Percentiles rank a stretch among this genome's conserved stretches.
phyloP scores from a whole-genome alignment of 768 basidiomycete species.

The Lactarius quietus region DNA sequence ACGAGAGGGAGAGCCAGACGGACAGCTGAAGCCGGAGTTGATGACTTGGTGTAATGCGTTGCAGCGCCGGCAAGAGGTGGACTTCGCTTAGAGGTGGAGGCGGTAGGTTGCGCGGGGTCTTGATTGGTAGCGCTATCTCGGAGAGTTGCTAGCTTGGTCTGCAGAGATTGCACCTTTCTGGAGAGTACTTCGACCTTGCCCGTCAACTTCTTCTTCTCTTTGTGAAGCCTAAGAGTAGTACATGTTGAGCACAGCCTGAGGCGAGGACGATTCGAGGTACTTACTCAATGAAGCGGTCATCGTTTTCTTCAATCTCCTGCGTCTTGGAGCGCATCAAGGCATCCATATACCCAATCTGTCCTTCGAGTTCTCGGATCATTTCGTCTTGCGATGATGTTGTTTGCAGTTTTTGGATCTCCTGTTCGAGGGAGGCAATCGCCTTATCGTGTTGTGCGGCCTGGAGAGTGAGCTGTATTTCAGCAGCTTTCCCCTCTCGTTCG shows the following conservation, averaged over 20 bases:
- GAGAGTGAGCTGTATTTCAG: conserved; percentile 63
- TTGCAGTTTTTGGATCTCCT: conserved; percentile 51
- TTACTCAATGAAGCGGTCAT: conserved; percentile 76
- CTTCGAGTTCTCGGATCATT: conserved; percentile 56
- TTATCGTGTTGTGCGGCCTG: conserved; percentile 66
- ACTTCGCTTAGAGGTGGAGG: conserved; percentile 26
- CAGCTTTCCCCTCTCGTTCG: conserved; percentile 48
- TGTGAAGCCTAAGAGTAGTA: conserved; percentile 53
- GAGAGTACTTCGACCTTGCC: conserved; percentile 67
- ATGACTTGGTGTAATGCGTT: conserved; percentile 15
- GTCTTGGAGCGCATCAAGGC: conserved; percentile 65
- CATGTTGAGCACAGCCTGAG: conserved; percentile 8
- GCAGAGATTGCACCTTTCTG: conserved; percentile 68
- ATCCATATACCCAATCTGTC: conserved; percentile 74
- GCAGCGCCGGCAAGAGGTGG: conserved; percentile 18
- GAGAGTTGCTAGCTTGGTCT: conserved; percentile 57
- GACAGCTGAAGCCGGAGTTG: conserved; percentile 14
- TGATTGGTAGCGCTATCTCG: conserved; percentile 39
- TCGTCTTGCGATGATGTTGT: conserved; percentile 54
- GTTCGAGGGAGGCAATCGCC: conserved; percentile 53
- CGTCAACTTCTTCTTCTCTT: conserved; percentile 74
- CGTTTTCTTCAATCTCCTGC: conserved; percentile 78
- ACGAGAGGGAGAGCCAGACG: conserved; percentile 15
- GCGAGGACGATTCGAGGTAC: conserved; percentile 30
- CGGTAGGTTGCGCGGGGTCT: conserved; percentile 18